Evolutionary conservation across 1,284 basidiomycete genomes (phyloP).

Genomic region (Ganoderma lingzhi): DNA sequence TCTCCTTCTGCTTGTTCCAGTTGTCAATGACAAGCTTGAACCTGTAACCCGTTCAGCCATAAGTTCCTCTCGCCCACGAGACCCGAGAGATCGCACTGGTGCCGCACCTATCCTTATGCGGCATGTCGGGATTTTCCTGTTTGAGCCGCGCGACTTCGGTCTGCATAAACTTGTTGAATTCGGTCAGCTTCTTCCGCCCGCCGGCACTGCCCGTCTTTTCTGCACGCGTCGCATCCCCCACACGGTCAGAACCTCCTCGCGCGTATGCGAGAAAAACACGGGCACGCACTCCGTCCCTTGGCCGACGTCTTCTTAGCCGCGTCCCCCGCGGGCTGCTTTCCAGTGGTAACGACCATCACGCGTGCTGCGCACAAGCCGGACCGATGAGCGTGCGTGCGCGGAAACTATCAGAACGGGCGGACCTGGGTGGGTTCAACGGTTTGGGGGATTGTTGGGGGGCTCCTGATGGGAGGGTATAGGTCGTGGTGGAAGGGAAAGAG

Average conservation of each 20-base stretch:
- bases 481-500: constrained; percentile 37
- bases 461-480: constrained; percentile 28
- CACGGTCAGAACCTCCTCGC: constrained; percentile 20
- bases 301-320: constrained; percentile 37
- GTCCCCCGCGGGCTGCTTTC: constrained; percentile 30
- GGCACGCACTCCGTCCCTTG: constrained; percentile 25
- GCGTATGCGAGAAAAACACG: not conserved
- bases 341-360: constrained; percentile 37
- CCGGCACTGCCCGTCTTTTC: constrained; percentile 49
- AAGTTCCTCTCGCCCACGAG: constrained; percentile 3
- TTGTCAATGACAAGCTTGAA: constrained; percentile 79
- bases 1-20: constrained; percentile 79
- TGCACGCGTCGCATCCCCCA: constrained; percentile 28
- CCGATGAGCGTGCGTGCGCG: constrained; percentile 19
- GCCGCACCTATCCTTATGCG: constrained; percentile 74
- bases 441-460: constrained; percentile 17
- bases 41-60: constrained; percentile 46
- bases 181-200: constrained; percentile 63
- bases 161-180: constrained; percentile 85
- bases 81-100: constrained; percentile 17
- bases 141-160: constrained; percentile 78
- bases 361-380: constrained; percentile 16
- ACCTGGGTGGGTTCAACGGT: constrained; percentile 28
- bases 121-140: constrained; percentile 71
- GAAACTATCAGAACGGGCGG: constrained; percentile 16